phyloP scores from a whole-genome alignment of 257 asterid species.

The Jaltomata sinuosa region DNA sequence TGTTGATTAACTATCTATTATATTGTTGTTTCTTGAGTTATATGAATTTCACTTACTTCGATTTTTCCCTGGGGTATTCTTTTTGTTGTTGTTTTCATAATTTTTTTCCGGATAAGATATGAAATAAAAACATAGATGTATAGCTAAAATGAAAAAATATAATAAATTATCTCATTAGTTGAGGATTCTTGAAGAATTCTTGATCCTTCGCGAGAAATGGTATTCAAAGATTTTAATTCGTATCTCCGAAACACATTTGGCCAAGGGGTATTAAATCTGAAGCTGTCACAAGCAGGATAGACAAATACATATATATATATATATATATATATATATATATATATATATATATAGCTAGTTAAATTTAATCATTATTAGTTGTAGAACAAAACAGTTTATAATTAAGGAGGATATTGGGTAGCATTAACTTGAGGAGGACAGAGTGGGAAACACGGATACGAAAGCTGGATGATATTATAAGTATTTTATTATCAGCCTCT shows the following conservation, averaged over 20 bases:
- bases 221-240: neutral
- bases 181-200: neutral
- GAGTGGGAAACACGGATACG: slow-evolving; percentile 15
- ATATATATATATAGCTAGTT: too few species aligned
- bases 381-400: neutral
- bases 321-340: neutral
- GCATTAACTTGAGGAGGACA: neutral
- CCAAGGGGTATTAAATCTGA: neutral
- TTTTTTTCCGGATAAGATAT: neutral
- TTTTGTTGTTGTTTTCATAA: neutral
- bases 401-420: neutral
- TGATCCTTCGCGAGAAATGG: neutral
- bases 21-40: neutral
- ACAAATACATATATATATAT: neutral
- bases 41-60: neutral
- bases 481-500: neutral
- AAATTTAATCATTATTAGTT: neutral
- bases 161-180: neutral
- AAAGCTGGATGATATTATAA: neutral
- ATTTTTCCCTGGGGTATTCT: neutral
- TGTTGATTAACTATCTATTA: neutral
- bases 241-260: neutral
- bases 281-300: neutral
- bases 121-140: neutral
- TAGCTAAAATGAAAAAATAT: neutral